These are phyloP conservation scores for Stachybotrys chartarum DNA, from an alignment of 2,329 filamentous ascomycete species.

Conservation along the genomic window DNA sequence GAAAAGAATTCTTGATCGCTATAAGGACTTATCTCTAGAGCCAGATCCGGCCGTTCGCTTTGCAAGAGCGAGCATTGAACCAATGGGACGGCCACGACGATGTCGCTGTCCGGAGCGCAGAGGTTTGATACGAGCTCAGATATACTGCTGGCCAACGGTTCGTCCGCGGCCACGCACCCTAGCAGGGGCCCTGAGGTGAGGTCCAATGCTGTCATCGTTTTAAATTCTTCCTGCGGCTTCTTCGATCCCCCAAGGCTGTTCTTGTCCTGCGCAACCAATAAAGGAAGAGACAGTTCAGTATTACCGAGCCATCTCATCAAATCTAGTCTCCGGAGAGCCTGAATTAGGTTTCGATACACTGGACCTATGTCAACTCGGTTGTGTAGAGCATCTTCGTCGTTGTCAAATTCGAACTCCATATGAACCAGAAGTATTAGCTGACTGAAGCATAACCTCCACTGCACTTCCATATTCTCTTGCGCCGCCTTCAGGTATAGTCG, in stretches of 20 bases:
- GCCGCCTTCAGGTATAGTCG: constrained; percentile 68
- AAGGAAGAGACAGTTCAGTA: constrained; percentile 46
- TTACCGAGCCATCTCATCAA: constrained; percentile 63
- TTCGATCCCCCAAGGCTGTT: constrained; percentile 25
- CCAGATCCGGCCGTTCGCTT: constrained; percentile 51
- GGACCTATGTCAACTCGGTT: constrained; percentile 56
- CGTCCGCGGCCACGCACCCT: constrained; percentile 45
- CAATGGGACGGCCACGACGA: constrained; percentile 53
- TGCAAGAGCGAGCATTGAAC: constrained; percentile 58
- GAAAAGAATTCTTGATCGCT: constrained; percentile 52
- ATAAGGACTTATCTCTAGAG: constrained; percentile 49
- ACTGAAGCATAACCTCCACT: constrained; percentile 70
- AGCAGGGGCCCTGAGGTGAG: constrained; percentile 57
- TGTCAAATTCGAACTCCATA: constrained; percentile 75
- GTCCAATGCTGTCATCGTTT: constrained; percentile 51
- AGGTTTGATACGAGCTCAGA: constrained; percentile 61
- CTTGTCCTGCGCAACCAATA: constrained; percentile 28
- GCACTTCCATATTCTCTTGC: constrained; percentile 69
- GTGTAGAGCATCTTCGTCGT: constrained; percentile 59
- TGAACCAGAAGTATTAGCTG: constrained; percentile 78
- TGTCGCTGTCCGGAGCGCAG: constrained; percentile 57
- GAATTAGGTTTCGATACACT: constrained; percentile 63
- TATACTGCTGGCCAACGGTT: constrained; percentile 50
- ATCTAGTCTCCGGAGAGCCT: constrained; percentile 65
- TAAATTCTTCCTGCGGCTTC: constrained; percentile 36